A percentile compares a stretch with the other conserved stretches of the same genome.
phyloP scores from a whole-genome alignment of 2,329 filamentous ascomycete species.

The Monilinia aucupariae region DNA sequence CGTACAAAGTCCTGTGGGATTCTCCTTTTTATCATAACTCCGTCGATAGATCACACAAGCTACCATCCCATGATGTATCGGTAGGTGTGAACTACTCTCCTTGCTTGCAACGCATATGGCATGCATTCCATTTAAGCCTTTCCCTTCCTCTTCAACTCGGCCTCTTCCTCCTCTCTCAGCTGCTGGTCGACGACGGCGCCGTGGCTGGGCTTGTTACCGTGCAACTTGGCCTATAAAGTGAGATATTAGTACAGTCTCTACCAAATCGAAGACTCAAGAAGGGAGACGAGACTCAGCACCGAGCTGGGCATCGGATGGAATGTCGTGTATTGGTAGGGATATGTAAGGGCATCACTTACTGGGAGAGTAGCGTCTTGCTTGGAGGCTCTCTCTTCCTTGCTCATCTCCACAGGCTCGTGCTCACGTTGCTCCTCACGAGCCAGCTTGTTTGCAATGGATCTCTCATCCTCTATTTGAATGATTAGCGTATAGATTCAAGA shows the following conservation, averaged over 20 bases:
- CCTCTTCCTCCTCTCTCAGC: conserved; percentile 63
- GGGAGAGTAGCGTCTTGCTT: conserved; percentile 53
- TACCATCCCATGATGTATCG: conserved; percentile 7
- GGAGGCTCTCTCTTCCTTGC: conserved; percentile 26
- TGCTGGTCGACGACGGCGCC: conserved; percentile 69
- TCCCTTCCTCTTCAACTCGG: conserved; percentile 55
- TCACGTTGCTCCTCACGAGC: conserved; percentile 50
- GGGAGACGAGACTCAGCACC: neutral
- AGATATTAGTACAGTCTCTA: neutral
- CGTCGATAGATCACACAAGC: neutral
- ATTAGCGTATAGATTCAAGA: conserved; percentile 12
- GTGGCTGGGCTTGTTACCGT: conserved; percentile 68
- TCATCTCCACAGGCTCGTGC: conserved; percentile 42
- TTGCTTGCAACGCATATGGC: neutral
- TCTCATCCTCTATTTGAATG: conserved; percentile 56
- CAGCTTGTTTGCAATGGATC: conserved; percentile 66
- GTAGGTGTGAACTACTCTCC: neutral
- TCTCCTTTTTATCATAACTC: neutral
- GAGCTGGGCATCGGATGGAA: neutral
- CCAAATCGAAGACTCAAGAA: neutral
- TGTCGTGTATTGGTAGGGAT: neutral
- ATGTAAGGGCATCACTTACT: conserved; percentile 37
- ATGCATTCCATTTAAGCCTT: conserved; percentile 34
- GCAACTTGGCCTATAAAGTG: conserved; percentile 48
- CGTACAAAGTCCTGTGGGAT: conserved; percentile 10